Conservation (phyloP, 169 alveolate genomes). For the Theileria orientalis region DNA sequence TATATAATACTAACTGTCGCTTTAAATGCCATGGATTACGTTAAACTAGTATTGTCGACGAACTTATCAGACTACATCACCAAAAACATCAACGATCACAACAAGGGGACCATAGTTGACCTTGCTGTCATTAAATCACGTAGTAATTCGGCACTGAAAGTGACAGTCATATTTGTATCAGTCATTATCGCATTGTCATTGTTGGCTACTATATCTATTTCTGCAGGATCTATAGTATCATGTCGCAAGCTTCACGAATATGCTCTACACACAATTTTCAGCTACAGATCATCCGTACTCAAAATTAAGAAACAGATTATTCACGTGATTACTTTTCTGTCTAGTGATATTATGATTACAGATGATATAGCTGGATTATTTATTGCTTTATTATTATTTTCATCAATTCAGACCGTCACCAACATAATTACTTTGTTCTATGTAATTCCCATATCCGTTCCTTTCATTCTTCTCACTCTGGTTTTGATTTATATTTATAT, state of each 20-base stretch:
- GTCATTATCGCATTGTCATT: too few relatives aligned
- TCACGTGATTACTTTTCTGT: constrained; percentile 16
- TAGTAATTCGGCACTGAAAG: too few relatives aligned
- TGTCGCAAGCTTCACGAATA: constrained; percentile 26
- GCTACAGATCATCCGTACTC: constrained; percentile 13
- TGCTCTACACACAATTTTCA: constrained; percentile 15
- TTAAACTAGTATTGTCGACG: constrained; percentile 12
- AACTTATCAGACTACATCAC: too few relatives aligned
- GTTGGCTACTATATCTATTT: not conserved
- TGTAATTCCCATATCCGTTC: too few relatives aligned
- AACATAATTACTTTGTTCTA: too few relatives aligned
- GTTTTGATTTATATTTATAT: constrained; percentile 8
- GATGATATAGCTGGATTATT: constrained; percentile 43
- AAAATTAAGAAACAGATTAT: constrained; percentile 23
- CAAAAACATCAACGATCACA: too few relatives aligned
- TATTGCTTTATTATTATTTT: not conserved
- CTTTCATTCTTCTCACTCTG: too few relatives aligned
- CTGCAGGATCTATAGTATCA: constrained; percentile 5
- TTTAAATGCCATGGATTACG: too few relatives aligned
- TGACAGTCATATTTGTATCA: too few relatives aligned
- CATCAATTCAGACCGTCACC: too few relatives aligned
- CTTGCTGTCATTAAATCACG: constrained; percentile 13
- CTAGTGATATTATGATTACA: constrained; percentile 21
- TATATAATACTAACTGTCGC: constrained; percentile 1
- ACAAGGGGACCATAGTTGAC: too few relatives aligned